phyloP scores from a whole-genome alignment of 768 basidiomycete genomes.

The Clitopilus passeckerianus region DNA sequence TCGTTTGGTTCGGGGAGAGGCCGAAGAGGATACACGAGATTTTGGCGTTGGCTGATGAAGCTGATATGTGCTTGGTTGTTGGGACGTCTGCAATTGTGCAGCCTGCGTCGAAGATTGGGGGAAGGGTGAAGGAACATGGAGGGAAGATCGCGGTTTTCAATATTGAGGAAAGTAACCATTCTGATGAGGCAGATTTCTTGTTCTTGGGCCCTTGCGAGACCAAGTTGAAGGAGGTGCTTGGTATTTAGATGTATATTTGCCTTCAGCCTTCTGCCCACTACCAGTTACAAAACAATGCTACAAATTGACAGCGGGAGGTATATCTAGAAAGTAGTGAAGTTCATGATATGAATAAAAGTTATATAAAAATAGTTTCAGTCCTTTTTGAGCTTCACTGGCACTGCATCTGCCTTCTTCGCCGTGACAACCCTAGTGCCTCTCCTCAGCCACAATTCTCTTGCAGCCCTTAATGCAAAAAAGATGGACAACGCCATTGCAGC shows the following conservation, averaged over 20 bases:
- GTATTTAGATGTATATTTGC: slow-evolving; percentile 6
- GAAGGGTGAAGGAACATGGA: slow-evolving; percentile 24
- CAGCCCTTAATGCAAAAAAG: neutral
- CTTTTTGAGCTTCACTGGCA: neutral
- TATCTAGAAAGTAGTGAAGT: no score
- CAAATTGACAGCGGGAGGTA: no score
- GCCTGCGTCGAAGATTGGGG: slow-evolving; percentile 28
- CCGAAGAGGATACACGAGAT: slow-evolving; percentile 29
- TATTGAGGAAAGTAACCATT: slow-evolving; percentile 24
- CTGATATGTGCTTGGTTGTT: slow-evolving; percentile 35
- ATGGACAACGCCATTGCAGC: neutral
- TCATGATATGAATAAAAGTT: no score
- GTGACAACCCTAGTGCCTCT: neutral
- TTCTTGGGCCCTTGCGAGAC: slow-evolving; percentile 44
- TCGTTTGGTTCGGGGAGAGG: slow-evolving; percentile 43
- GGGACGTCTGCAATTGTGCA: slow-evolving; percentile 39
- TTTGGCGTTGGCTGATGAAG: slow-evolving; percentile 20
- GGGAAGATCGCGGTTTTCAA: slow-evolving; percentile 38
- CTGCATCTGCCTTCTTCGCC: neutral
- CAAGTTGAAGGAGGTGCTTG: slow-evolving; percentile 34
- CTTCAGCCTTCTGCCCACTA: no score
- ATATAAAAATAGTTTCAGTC: neutral
- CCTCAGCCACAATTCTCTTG: neutral
- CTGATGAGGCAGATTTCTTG: slow-evolving; percentile 38
- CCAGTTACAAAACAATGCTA: no score